Evolutionary conservation across 2,329 filamentous ascomycete species (phyloP).

Genomic region (Monosporascus sp.): DNA sequence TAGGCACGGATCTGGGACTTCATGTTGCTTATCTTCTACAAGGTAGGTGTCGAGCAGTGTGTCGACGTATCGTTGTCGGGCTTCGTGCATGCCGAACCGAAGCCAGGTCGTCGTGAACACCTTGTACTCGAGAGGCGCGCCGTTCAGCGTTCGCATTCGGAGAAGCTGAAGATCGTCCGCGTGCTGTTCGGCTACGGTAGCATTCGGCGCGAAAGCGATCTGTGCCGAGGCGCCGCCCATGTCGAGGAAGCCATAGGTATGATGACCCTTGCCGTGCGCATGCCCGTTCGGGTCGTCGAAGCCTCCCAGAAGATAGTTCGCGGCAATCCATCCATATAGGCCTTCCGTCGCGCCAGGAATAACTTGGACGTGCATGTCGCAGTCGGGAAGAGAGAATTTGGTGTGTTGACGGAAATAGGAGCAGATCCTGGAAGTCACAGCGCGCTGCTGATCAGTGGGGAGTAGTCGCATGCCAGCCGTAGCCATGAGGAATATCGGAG

Average conservation of each 20-base stretch:
- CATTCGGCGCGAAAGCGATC: slow-evolving; percentile 94
- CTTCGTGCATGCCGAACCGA: slow-evolving; percentile 94
- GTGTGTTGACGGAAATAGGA: slow-evolving; percentile 73
- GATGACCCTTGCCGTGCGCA: slow-evolving; percentile 78
- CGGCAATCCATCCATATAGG: slow-evolving; percentile 93
- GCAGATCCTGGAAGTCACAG: slow-evolving; percentile 74
- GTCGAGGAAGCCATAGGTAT: slow-evolving; percentile 95
- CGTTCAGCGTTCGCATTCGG: slow-evolving; percentile 77
- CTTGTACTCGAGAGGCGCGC: slow-evolving; percentile 70
- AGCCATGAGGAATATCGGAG: slow-evolving; percentile 90
- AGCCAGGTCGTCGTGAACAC: slow-evolving; percentile 97
- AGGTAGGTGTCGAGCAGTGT: slow-evolving; percentile 61
- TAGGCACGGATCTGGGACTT: slow-evolving; percentile 87
- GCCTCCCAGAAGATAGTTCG: slow-evolving; percentile 89
- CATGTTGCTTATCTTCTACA: slow-evolving; percentile 49
- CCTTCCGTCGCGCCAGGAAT: slow-evolving; percentile 95
- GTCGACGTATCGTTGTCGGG: slow-evolving; percentile 78
- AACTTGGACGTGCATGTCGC: slow-evolving; percentile 82
- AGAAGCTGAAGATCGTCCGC: slow-evolving; percentile 83
- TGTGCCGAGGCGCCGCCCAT: slow-evolving; percentile 98
- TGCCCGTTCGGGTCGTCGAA: slow-evolving; percentile 75
- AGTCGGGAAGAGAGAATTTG: slow-evolving; percentile 83
- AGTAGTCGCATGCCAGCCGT: slow-evolving; percentile 93
- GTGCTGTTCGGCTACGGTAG: slow-evolving; percentile 84
- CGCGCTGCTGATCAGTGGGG: slow-evolving; percentile 64